phyloP scores from a whole-genome alignment of 257 asterid species.

The Solanum okadae region DNA sequence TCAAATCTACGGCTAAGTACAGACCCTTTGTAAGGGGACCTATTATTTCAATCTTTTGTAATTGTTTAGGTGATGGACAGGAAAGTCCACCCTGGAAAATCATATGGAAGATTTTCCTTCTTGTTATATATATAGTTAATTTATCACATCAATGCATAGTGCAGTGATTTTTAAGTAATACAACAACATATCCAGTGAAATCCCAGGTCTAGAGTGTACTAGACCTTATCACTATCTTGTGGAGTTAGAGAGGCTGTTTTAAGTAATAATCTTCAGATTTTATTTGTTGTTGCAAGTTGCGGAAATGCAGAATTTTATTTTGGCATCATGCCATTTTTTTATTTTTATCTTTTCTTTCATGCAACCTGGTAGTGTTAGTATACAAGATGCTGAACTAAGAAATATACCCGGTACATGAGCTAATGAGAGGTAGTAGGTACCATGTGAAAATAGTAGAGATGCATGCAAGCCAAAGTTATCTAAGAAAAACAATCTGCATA shows the following conservation, averaged over 20 bases:
- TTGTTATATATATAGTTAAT: not conserved
- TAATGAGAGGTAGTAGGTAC: not conserved
- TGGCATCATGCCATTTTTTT: not conserved
- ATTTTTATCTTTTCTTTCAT: not conserved
- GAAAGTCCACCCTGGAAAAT: not conserved
- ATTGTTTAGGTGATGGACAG: not conserved
- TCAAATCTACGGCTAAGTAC: not conserved
- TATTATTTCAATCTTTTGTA: not conserved
- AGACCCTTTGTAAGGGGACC: not conserved
- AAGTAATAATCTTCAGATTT: not conserved
- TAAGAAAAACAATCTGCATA: not conserved
- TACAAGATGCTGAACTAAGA: not conserved
- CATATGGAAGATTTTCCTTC: not conserved
- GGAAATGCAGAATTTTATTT: not conserved
- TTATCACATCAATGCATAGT: not conserved
- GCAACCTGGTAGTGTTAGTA: not conserved
- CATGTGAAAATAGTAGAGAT: not conserved
- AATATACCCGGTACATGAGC: not conserved
- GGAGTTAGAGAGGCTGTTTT: accelerated
- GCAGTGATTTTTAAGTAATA: too few species aligned
- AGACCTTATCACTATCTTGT: not conserved
- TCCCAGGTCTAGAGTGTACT: too few species aligned
- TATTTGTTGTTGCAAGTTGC: not conserved
- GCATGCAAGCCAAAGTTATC: not conserved
- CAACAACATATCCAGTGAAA: not conserved